A percentile compares a stretch with the other conserved stretches of the same genome.
Conservation (phyloP, 106 monocot genomes). For the Platanthera guangdongensis region DNA sequence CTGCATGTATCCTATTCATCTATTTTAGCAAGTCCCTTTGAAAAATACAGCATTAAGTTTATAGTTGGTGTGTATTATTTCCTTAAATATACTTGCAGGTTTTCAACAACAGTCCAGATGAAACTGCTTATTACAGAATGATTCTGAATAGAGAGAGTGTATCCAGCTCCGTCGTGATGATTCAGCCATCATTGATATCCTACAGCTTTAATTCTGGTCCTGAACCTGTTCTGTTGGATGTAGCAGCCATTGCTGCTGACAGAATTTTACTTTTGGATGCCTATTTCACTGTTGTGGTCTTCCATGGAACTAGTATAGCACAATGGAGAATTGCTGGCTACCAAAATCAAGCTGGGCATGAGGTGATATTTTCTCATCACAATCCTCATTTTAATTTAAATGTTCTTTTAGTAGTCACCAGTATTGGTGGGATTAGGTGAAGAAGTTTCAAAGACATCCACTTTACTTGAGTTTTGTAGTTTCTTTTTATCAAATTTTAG, state of each 20-base stretch:
- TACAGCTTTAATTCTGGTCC: conserved; percentile 80
- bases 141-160: conserved; percentile 82
- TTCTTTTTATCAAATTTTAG: neutral
- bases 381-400: neutral
- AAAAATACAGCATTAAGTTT: neutral
- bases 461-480: neutral
- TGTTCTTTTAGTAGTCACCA: neutral
- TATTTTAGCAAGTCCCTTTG: neutral
- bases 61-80: neutral
- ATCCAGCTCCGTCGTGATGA: conserved; percentile 87
- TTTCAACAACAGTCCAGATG: conserved; percentile 92
- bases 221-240: conserved; percentile 81
- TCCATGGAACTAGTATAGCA: conserved; percentile 85
- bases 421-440: neutral
- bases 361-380: conserved; percentile 32
- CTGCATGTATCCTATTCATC: no score
- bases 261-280: conserved; percentile 84
- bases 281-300: conserved; percentile 86
- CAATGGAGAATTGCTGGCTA: conserved; percentile 96
- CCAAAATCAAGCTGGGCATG: conserved; percentile 77
- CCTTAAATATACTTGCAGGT: conserved; percentile 40
- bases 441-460: neutral
- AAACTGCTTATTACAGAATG: conserved; percentile 96
- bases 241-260: conserved; percentile 77
- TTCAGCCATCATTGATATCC: conserved; percentile 86